Evolutionary conservation across 2,329 filamentous ascomycete species (phyloP).

Genomic region (Colletotrichum caudatum): DNA sequence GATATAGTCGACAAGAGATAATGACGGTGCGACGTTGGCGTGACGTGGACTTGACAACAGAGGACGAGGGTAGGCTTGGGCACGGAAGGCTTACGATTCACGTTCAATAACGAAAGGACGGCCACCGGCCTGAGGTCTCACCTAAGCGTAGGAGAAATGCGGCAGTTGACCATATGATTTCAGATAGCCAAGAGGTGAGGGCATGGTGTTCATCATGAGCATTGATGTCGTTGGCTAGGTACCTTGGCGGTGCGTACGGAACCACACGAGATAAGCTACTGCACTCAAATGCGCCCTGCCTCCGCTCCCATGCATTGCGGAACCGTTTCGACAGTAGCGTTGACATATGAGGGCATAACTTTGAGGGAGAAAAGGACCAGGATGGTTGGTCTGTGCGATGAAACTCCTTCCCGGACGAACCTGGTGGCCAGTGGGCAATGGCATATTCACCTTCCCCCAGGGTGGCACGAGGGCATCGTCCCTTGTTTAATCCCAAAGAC

Average conservation of each 20-base stretch:
- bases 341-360: not conserved
- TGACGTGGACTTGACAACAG: not conserved
- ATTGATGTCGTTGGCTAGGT: constrained; percentile 6
- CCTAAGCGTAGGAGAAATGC: not conserved
- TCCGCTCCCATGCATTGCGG: not conserved
- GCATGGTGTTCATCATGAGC: not conserved
- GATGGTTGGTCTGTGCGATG: constrained; percentile 4
- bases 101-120: not conserved
- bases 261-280: constrained; percentile 20
- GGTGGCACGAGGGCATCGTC: not conserved
- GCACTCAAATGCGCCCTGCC: constrained; percentile 21
- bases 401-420: not conserved
- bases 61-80: not conserved
- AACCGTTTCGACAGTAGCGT: not conserved
- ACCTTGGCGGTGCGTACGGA: not conserved
- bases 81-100: not conserved
- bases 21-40: not conserved
- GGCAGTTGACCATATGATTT: not conserved
- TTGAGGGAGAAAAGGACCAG: not conserved
- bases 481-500: not conserved
- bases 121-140: not conserved
- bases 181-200: not conserved
- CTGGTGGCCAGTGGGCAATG: not conserved
- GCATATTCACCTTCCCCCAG: not conserved
- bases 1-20: not conserved